Evolutionary conservation across 2,329 filamentous ascomycete genomes (phyloP).

Genomic region (Monosporascus sp.): DNA sequence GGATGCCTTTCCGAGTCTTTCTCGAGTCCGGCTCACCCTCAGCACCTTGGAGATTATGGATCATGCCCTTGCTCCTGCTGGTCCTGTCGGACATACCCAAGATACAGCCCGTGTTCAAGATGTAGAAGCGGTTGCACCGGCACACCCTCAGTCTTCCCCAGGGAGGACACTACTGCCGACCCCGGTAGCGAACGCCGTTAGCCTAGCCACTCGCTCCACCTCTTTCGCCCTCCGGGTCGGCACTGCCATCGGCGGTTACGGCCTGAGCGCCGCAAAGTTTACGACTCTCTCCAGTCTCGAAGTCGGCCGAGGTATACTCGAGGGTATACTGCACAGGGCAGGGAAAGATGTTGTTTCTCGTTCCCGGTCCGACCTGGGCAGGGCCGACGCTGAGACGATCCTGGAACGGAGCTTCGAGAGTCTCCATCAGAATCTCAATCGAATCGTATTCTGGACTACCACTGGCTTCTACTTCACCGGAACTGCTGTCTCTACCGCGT

Average conservation of each 20-base stretch:
- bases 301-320: constrained; percentile 49
- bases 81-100: background rate
- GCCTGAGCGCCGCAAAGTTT: constrained; percentile 48
- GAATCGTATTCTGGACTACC: constrained; percentile 56
- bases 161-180: constrained; percentile 50
- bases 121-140: background rate
- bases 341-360: constrained; percentile 43
- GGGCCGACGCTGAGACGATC: constrained; percentile 49
- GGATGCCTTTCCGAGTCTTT: too few species aligned
- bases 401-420: constrained; percentile 52
- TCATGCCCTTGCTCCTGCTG: background rate
- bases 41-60: background rate
- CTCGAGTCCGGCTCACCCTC: too few species aligned
- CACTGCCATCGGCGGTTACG: constrained; percentile 45
- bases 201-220: constrained; percentile 55
- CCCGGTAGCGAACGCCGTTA: constrained; percentile 54
- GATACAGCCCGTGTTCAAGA: background rate
- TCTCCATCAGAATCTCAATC: constrained; percentile 52
- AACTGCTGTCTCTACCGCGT: constrained; percentile 48
- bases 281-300: constrained; percentile 54
- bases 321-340: constrained; percentile 48
- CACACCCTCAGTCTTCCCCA: constrained; percentile 8
- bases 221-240: constrained; percentile 51
- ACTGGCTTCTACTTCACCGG: constrained; percentile 55
- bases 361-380: constrained; percentile 41